Percentiles rank a stretch among this genome's conserved stretches.
phyloP scores from a whole-genome alignment of 305 asterid species.

The Nicotiana rustica region DNA sequence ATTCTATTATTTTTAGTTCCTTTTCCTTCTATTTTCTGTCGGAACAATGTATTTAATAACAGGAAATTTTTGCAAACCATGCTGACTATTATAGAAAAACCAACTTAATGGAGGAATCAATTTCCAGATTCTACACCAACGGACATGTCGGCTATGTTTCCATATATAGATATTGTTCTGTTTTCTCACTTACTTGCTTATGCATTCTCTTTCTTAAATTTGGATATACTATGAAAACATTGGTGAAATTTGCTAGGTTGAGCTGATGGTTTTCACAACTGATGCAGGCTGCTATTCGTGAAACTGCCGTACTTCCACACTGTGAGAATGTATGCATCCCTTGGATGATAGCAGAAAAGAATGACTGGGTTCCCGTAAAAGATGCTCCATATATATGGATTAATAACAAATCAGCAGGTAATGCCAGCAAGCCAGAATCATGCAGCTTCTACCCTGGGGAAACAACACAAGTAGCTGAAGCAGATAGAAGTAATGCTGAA shows the following conservation, averaged over 20 bases:
- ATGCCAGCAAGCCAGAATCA: conserved; percentile 53
- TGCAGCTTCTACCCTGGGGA: conserved; percentile 48
- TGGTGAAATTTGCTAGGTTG: conserved; percentile 29
- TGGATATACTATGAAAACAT: background rate
- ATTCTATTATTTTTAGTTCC: background rate
- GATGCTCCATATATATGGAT: conserved; percentile 86
- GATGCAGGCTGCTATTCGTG: conserved; percentile 85
- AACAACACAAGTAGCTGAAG: conserved; percentile 42
- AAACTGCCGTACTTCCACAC: conserved; percentile 86
- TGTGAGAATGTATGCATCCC: conserved; percentile 70
- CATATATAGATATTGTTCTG: background rate
- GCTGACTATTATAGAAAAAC: background rate
- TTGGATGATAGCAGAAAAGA: conserved; percentile 93
- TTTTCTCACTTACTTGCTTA: conserved; percentile 8
- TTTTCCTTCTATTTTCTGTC: background rate
- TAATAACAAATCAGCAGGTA: conserved; percentile 58
- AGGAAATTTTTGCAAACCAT: background rate
- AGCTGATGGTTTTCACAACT: conserved; percentile 38
- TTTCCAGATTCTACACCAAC: background rate
- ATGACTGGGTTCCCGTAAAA: conserved; percentile 81
- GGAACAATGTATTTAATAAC: background rate
- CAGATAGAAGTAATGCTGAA: conserved; percentile 46
- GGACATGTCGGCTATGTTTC: background rate
- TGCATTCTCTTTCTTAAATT: background rate
- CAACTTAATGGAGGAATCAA: background rate